phyloP scores from a whole-genome alignment of 164 flowering plant genomes.

The Taxillus chinensis region DNA sequence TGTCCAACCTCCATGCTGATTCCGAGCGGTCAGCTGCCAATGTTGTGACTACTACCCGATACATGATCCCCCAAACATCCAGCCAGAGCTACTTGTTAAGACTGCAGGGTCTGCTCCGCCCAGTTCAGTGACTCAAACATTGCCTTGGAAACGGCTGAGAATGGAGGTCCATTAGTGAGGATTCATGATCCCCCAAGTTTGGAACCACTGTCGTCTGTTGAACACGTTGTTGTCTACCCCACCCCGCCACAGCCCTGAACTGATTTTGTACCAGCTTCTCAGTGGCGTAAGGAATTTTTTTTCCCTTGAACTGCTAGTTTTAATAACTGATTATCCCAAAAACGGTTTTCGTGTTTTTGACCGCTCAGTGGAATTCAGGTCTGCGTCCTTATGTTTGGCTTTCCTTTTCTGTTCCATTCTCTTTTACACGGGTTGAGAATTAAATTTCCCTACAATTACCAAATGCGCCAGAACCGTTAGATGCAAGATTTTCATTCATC shows the following conservation, averaged over 20 bases:
- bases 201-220: constrained; percentile 6
- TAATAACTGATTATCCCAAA: neutral
- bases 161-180: constrained; percentile 23
- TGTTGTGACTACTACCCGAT: constrained; percentile 37
- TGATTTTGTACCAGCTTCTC: neutral
- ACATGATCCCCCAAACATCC: constrained; percentile 48
- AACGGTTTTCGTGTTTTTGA: neutral
- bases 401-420: no score
- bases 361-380: neutral
- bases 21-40: constrained; percentile 45
- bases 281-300: neutral
- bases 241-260: constrained; percentile 6
- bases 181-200: constrained; percentile 1
- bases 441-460: no score
- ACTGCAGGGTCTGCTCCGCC: constrained; percentile 65
- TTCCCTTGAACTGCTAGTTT: neutral
- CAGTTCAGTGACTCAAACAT: constrained; percentile 34
- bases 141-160: constrained; percentile 41
- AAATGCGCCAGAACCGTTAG: no score
- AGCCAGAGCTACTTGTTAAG: constrained; percentile 69
- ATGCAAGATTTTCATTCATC: no score
- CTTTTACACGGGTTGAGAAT: no score
- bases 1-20: constrained; percentile 64
- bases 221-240: neutral
- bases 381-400: no score